Evolutionary conservation across 129 eudicot species (phyloP).

Genomic region (Pittosporum tobira): DNA sequence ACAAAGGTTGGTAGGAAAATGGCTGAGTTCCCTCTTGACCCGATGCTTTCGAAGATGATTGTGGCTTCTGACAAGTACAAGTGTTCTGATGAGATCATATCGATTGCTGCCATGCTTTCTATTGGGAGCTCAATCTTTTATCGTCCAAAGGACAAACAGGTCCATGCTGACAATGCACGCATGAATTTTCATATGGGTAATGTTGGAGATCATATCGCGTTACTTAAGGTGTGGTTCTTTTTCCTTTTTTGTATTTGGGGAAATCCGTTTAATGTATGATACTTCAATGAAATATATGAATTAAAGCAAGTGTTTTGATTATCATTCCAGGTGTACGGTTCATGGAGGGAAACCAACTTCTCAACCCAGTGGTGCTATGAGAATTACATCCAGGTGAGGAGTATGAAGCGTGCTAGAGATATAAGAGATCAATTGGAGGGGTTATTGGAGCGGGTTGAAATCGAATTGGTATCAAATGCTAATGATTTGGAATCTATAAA

Average conservation of each 20-base stretch:
- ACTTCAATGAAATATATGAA: no score
- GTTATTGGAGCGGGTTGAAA: slow-evolving; percentile 84
- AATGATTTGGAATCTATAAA: slow-evolving; percentile 76
- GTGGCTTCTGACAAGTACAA: slow-evolving; percentile 93
- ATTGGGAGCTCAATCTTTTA: slow-evolving; percentile 91
- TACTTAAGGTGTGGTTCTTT: slow-evolving; percentile 59
- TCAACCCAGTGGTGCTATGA: slow-evolving; percentile 98
- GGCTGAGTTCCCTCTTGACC: slow-evolving; percentile 99
- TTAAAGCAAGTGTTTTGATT: no score
- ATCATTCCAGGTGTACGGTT: slow-evolving; percentile 68
- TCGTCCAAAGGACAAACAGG: slow-evolving; percentile 97
- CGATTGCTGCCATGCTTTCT: slow-evolving; percentile 93
- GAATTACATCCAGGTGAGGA: slow-evolving; percentile 93
- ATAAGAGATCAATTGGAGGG: slow-evolving; percentile 90
- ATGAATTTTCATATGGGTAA: slow-evolving; percentile 90
- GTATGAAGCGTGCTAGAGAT: slow-evolving; percentile 97
- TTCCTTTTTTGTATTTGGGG: not conserved
- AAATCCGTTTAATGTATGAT: not conserved
- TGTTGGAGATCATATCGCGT: slow-evolving; percentile 93
- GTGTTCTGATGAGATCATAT: slow-evolving; percentile 90
- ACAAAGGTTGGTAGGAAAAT: slow-evolving; percentile 91
- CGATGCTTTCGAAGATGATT: slow-evolving; percentile 94
- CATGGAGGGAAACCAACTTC: slow-evolving; percentile 93
- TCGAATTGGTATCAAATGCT: slow-evolving; percentile 52
- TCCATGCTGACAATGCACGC: slow-evolving; percentile 96